Evolutionary conservation across 2,329 filamentous ascomycete species (phyloP), one percentile per base, ranked within the genome.

Genomic region (Alternaria arborescens): DNA sequence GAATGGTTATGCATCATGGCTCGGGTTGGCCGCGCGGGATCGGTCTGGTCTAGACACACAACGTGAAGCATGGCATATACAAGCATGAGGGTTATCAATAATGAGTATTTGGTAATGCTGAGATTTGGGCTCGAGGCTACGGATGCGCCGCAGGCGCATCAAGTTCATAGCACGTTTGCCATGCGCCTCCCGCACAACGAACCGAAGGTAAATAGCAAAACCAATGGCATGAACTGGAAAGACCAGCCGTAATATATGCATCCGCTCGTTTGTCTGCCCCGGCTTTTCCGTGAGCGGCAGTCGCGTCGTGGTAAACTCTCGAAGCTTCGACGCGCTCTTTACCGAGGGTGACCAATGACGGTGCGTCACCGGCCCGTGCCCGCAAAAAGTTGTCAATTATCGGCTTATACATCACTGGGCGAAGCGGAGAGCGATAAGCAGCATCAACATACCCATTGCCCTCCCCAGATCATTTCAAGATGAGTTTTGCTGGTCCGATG

Each of bases 401-500:
- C 47, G 34, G 32, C 22, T 41, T 30, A 56, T 48, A 60, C 52
- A 56, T 20, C 47, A 60, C 24, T 53, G 46, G 47, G 41, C 41
- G 60, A 22, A 62, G 46, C 53, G 18, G 28, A 55, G 28, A 51
- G 53, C 46, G 44, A 32, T 36, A 41, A 43, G 34, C 42, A 61
- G 47, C 51, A 60, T 58, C 59, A 64, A 62, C 60, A 69, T 64
- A 53, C 60, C 65, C 60, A 62, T 57, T 66, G 47, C 22, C 42
- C 54, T 55, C 34, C 48, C 42, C 18, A 30, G 44, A 38, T 32
- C 32, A 24, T 14, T 32, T 38, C 56, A 77, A 50, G 12, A 79
- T 79, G 77, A 78, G 73, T 65, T 67, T 78, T 48, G 68, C 67
- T 59, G 73, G 72, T 50, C 76, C 76, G 36, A 58, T 77, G 62